A percentile compares a stretch with the other conserved stretches of the same genome.
Conservation (phyloP, 1,284 basidiomycete species). For the Ustilago nuda region DNA sequence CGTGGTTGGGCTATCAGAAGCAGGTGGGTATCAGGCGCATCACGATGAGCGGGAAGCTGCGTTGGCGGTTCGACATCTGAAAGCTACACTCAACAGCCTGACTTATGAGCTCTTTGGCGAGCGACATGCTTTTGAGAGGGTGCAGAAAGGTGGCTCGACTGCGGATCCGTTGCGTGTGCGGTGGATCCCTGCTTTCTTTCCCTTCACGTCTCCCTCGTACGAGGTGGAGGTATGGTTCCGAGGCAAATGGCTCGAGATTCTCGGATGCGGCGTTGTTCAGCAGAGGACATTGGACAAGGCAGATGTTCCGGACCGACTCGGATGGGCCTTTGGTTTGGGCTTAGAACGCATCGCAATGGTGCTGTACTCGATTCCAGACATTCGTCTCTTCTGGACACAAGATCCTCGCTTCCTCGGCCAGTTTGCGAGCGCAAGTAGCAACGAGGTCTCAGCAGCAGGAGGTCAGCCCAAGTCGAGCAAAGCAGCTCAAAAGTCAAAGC, state of each 20-base stretch:
- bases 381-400: slow-evolving; percentile 97
- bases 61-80: slow-evolving; percentile 84
- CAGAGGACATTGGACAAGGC: slow-evolving; percentile 88
- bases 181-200: slow-evolving; percentile 98
- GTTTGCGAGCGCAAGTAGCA: slow-evolving; percentile 74
- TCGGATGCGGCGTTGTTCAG: slow-evolving; percentile 91
- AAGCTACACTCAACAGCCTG: slow-evolving; percentile 89
- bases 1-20: slow-evolving; percentile 76
- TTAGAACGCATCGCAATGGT: slow-evolving; percentile 99
- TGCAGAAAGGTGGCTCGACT: slow-evolving; percentile 63
- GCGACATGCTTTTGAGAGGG: slow-evolving; percentile 68
- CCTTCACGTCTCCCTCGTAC: slow-evolving; percentile 96
- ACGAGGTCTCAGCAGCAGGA: slow-evolving; percentile 35
- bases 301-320: slow-evolving; percentile 77
- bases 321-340: slow-evolving; percentile 98
- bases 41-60: slow-evolving; percentile 74
- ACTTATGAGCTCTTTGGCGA: slow-evolving; percentile 81
- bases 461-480: slow-evolving; percentile 16
- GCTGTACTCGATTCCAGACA: slow-evolving; percentile 95
- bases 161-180: slow-evolving; percentile 80
- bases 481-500: slow-evolving; percentile 31
- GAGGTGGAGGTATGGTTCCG: slow-evolving; percentile 98
- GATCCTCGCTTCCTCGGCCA: slow-evolving; percentile 90
- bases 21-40: slow-evolving; percentile 82
- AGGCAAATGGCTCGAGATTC: slow-evolving; percentile 96